These are phyloP conservation scores for Elongisporangium undulatum DNA, from an alignment of 352 stramenopile genomes.

Conservation along the genomic window DNA sequence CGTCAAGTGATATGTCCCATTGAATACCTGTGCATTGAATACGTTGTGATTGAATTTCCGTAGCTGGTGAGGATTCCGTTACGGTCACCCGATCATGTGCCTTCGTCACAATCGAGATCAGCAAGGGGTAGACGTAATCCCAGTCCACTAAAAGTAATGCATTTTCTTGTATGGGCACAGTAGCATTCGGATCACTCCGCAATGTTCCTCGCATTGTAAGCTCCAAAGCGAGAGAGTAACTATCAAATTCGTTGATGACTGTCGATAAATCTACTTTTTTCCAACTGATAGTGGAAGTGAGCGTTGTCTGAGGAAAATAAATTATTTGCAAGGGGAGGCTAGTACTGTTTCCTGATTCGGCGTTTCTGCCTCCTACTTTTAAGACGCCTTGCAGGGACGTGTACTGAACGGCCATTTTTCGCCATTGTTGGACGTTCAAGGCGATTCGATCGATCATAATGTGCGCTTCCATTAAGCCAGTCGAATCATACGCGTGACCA, in stretches of 20 bases:
- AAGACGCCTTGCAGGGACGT: conserved; percentile 17
- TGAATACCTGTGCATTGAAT: conserved; percentile 44
- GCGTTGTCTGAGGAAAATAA: conserved; percentile 15
- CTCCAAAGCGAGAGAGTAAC: conserved; percentile 38
- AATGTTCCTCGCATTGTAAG: conserved; percentile 29
- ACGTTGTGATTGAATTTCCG: conserved; percentile 1
- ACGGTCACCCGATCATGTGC: not conserved
- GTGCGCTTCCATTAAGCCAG: conserved; percentile 22
- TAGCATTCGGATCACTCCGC: conserved; percentile 5
- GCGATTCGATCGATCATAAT: conserved; percentile 30
- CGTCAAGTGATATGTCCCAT: conserved; percentile 59
- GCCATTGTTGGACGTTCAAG: conserved; percentile 49
- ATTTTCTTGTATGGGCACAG: conserved; percentile 42
- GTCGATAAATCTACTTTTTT: not conserved
- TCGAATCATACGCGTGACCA: conserved; percentile 7
- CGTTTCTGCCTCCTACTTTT: not conserved
- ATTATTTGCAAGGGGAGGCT: conserved; percentile 14
- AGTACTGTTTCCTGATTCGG: not conserved
- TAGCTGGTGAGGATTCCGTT: not conserved
- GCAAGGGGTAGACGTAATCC: conserved; percentile 64
- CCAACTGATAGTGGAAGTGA: conserved; percentile 30
- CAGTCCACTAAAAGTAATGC: conserved; percentile 55
- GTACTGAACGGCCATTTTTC: conserved; percentile 38
- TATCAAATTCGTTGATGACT: not conserved
- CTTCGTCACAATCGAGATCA: conserved; percentile 45